Conservation (phyloP, 257 asterid species). For the Solanum appendiculatum region DNA sequence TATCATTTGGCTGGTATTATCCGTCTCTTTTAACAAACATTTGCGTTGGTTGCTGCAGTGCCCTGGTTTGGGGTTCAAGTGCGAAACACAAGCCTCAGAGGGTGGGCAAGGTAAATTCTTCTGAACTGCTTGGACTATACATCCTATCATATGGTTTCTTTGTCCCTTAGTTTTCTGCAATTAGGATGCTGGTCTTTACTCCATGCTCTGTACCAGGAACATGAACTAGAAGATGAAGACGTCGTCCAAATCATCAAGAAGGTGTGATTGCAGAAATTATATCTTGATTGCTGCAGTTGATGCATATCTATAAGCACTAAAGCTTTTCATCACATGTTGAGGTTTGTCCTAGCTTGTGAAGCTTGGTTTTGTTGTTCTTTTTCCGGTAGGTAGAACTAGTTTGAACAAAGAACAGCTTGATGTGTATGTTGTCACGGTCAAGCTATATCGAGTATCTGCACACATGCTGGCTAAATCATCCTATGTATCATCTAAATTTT, state of each 20-base stretch:
- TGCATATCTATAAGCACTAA: background rate
- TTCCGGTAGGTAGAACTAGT: background rate
- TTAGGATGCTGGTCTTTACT: background rate
- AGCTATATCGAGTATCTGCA: background rate
- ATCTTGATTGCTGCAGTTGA: background rate
- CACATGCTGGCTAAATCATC: background rate
- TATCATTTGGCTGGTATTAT: background rate
- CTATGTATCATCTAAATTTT: background rate
- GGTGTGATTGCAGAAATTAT: constrained; percentile 24
- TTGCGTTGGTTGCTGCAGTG: constrained; percentile 37
- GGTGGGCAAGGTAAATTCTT: constrained; percentile 72
- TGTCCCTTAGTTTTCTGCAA: background rate
- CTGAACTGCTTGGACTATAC: background rate
- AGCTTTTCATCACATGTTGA: background rate
- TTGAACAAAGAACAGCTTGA: constrained; percentile 6
- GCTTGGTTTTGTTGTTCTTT: background rate
- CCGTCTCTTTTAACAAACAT: constrained; percentile 1
- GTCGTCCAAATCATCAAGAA: constrained; percentile 96
- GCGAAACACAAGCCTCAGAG: constrained; percentile 98
- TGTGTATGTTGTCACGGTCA: background rate
- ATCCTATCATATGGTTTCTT: background rate
- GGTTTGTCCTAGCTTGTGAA: background rate
- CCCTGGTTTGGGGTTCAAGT: constrained; percentile 98
- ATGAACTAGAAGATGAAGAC: constrained; percentile 96
- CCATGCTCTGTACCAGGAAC: constrained; percentile 47